Conservation (phyloP, 352 stramenopile species). For the Pythium aquatile region DNA sequence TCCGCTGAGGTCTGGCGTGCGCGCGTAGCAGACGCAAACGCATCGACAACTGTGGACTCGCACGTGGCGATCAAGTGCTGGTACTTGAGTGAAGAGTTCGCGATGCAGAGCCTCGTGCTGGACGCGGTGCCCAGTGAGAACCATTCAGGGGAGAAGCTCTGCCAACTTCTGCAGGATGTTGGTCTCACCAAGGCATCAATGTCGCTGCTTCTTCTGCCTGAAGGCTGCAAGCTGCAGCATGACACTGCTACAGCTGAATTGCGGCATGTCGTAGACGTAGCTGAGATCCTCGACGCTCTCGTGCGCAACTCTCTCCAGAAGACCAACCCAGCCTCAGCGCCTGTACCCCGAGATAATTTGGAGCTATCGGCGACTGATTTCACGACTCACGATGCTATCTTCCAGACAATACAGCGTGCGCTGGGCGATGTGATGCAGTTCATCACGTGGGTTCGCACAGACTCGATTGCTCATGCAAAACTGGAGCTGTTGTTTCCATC, state of each 20-base stretch:
- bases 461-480: neutral
- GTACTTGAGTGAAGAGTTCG: constrained; percentile 36
- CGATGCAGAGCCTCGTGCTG: constrained; percentile 24
- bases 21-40: neutral
- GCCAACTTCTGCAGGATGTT: constrained; percentile 21
- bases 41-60: neutral
- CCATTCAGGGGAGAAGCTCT: constrained; percentile 3
- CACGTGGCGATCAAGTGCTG: constrained; percentile 21
- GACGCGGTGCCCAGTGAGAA: constrained; percentile 28
- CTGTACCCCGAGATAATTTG: neutral
- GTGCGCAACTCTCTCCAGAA: constrained; percentile 1
- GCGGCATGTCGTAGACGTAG: constrained; percentile 26
- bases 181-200: constrained; percentile 25
- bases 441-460: constrained; percentile 13
- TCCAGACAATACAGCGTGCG: neutral
- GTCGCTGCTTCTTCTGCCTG: constrained; percentile 21
- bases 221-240: constrained; percentile 2
- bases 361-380: neutral
- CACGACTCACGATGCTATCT: neutral
- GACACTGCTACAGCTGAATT: neutral
- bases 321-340: neutral
- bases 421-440: constrained; percentile 5
- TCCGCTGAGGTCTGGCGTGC: constrained; percentile 29
- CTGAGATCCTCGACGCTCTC: constrained; percentile 6
- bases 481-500: constrained; percentile 6